Base-by-base conservation (phyloP, 169 alveolate species). In the Blepharisma undulans region DNA sequence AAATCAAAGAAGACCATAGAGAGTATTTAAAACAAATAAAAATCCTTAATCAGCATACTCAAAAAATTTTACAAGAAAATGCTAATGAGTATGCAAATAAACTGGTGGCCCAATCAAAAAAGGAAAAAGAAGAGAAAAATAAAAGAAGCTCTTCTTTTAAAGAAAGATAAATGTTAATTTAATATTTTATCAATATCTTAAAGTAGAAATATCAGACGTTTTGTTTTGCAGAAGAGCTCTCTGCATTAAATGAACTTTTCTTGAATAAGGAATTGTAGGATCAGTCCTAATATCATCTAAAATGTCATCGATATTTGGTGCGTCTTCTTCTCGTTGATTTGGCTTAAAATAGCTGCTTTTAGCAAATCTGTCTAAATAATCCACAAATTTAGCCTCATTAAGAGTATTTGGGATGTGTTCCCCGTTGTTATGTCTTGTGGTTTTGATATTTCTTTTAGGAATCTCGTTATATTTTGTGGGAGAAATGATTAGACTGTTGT, bases 51-150 rank as follows among this genome's bases (percentile, higher is more conserved):
- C n/a, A 36, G 5, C 33, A 60, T 32, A 59, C 89, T 22, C 27
- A 82, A 82, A 22, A 82, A 36, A 30, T 82, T 1, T 32, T 82
- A 10, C 33, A 82, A 82, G 77, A 82, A 82, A 33, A 72, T 21
- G 89, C 76, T 60, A 36, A 22, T 48, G 77, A 82, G 48, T 82
- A 82, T 30, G 89, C 89, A 25, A 82, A 82, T 60, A 82, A 82
- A 59, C 60, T 78, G 6, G 60, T 78, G 0, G 34, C 86, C 8
- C 34, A 27, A 6, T 21, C 29, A 7, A 36, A 25, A 29, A 25
- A 27, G 22, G 61, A 78, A 6, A 78, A 78, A 78, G 60, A 78
- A 78, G 86, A 78, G 60, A 78, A 78, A 29, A 78, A 12, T 48
- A 48, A 48, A 48, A 48, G 66, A 5, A 48, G 66, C 14, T 48